phyloP scores from a whole-genome alignment of 2,329 filamentous ascomycete genomes.

The Aspergillus sp. region DNA sequence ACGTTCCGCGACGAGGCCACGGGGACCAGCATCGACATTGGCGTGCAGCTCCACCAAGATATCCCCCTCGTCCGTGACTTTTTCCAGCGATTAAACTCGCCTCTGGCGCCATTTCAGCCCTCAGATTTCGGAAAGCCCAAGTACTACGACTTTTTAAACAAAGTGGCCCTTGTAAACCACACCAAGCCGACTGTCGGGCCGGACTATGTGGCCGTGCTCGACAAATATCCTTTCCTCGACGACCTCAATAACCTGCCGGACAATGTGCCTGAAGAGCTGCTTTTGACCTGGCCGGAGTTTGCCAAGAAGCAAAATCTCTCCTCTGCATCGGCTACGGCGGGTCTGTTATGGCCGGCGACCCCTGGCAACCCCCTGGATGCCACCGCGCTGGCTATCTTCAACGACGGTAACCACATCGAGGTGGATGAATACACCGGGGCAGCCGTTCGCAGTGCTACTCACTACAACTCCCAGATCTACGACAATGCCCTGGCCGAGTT shows the following conservation, averaged over 20 bases:
- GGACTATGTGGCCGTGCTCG: constrained; percentile 12
- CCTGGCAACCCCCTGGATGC: not conserved
- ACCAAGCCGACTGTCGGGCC: constrained; percentile 17
- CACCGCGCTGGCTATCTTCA: not conserved
- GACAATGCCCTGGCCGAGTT: not conserved
- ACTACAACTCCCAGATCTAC: not conserved
- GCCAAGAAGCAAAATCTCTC: not conserved
- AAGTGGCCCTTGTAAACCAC: not conserved
- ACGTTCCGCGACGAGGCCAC: constrained; percentile 24
- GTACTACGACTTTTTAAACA: constrained; percentile 1
- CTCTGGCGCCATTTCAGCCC: not conserved
- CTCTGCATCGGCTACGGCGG: not conserved
- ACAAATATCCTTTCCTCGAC: not conserved
- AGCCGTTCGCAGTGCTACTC: not conserved
- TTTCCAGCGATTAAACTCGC: constrained; percentile 25
- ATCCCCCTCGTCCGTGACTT: constrained; percentile 20
- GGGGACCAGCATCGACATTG: constrained; percentile 25
- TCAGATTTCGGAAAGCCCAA: not conserved
- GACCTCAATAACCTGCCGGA: constrained; percentile 16
- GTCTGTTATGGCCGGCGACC: not conserved
- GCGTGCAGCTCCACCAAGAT: constrained; percentile 27
- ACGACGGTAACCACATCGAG: not conserved
- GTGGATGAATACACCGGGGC: not conserved
- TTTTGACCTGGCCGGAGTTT: not conserved
- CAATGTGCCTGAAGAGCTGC: constrained; percentile 14